Base-by-base conservation (phyloP, 768 basidiomycete genomes). In the Leucocoprinus sp. region DNA sequence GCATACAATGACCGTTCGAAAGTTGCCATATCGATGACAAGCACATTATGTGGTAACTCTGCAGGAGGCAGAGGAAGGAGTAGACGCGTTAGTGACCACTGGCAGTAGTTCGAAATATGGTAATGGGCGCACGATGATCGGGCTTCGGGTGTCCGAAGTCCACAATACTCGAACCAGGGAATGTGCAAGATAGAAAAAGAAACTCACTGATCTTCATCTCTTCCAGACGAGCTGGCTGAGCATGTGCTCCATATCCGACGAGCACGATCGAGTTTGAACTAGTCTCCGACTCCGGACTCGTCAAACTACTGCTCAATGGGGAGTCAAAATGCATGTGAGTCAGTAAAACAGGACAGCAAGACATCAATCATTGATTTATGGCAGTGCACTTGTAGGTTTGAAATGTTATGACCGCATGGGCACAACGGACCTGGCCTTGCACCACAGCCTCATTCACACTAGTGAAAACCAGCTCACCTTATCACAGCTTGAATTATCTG, bases 121-220 rank as follows among this genome's bases (percentile, higher is more conserved):
- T n/a, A n/a, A n/a, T n/a, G 15, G 28, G n/a, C 8, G 23, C 3
- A n/a, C 26, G 11, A 31, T n/a, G n/a, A n/a, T n/a, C n/a, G n/a
- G 27, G 31, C 31, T 31, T 14, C 4, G 31, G 11, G n/a, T 28
- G 31, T 31, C 31, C 31, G 39, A 26, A 41, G 28, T 26, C 28
- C 18, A n/a, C 5, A 31, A 8, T 5, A 38, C 24, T 18, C 12
- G 29, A 49, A 50, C 27, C 23, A 28, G 39, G 26, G 12, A 41
- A 18, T 7, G 18, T 3, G 12, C 5, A 18, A 18, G 19, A 8
- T 21, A 9, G 15, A 41, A 28, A 7, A 14, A 18, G 15, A 37
- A 31, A 48, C 84, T 56, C 56, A 89, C 87, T 83, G 56, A 89
- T 84, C 63, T 78, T 80, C 75, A 89, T 81, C 37, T 88, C 84